Base-by-base conservation (phyloP, 2,329 filamentous ascomycete genomes). In the Alternaria arborescens region DNA sequence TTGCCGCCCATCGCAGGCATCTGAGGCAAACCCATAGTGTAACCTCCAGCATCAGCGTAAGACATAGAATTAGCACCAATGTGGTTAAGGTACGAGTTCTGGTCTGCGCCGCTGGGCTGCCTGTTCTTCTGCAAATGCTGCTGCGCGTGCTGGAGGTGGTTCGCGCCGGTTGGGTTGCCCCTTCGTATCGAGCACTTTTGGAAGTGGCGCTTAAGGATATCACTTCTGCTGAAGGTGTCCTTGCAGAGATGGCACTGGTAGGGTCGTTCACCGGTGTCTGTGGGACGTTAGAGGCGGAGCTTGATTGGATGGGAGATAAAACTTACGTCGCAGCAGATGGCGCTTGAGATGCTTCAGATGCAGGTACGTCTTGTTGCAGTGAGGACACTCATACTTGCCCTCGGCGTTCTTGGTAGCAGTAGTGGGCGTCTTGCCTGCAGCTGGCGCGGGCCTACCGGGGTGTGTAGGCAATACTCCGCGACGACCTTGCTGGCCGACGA, bases 201-300 rank as follows among this genome's bases (percentile, higher is more conserved):
- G 82, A 98, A 99, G 82, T 99, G 95, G 68, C 95, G 92, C 85
- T 99, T 99, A 74, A 99, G 84, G 68, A 99, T 98, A 78, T 99
- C 95, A 85, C 93, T 97, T 79, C 95, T 90, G 50, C 93, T 97
- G 82, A 99, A 99, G 34, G 94, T 98, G 81, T 98, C 95, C 79
- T 95, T 93, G 85, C 95, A 99, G 52, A 99, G 86, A 68, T 97
- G 92, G 82, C 95, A 99, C 89, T 96, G 96, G 83, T 99, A 99
- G 58, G 95, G 95, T 69, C 95, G 92, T 80, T 98, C 94, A 75
- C 95, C 95, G 64, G 95, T 98, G 83, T 99, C 94, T 97, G 72
- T 46, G 58, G 26, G 58, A 67, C 55, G 74, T 84, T 69, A 83
- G 80, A 62, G 44, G 52, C 11, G 62, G 62, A 38, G 30, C 42